Conservation (phyloP, 148 eudicot species). For the Cornus suecica region DNA sequence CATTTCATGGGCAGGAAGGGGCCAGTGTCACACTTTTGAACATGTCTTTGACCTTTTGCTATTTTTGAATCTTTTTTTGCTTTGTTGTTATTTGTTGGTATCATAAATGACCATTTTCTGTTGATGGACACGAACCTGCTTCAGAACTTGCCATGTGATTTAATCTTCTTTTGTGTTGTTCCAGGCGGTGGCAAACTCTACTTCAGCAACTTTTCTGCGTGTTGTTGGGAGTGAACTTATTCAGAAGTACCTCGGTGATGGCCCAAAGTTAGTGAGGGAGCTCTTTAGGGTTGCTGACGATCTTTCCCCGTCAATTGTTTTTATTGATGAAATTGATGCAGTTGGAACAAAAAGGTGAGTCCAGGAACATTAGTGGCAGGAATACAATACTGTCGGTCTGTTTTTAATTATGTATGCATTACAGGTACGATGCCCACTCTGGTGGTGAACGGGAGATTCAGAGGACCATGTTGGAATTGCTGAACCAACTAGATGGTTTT, state of each 20-base stretch:
- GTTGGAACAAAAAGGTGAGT: slow-evolving; percentile 78
- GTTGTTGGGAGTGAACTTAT: slow-evolving; percentile 89
- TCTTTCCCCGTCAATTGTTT: slow-evolving; percentile 86
- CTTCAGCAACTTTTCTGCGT: slow-evolving; percentile 79
- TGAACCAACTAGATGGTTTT: slow-evolving; percentile 95
- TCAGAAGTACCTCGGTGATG: slow-evolving; percentile 83
- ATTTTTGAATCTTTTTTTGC: neutral
- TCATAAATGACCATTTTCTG: neutral
- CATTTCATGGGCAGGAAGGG: neutral
- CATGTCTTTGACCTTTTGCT: neutral
- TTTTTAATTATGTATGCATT: slow-evolving; percentile 5
- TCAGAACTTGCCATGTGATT: neutral
- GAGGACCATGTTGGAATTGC: slow-evolving; percentile 95
- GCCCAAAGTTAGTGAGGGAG: slow-evolving; percentile 79
- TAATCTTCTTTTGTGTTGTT: neutral
- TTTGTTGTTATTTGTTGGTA: neutral
- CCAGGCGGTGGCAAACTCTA: slow-evolving; percentile 82
- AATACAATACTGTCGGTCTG: neutral
- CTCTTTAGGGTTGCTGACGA: slow-evolving; percentile 91
- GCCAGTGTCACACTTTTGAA: neutral
- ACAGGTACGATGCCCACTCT: slow-evolving; percentile 90
- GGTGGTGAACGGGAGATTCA: slow-evolving; percentile 99
- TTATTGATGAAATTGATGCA: slow-evolving; percentile 90
- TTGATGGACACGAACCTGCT: neutral
- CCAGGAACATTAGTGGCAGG: neutral